Conservation (phyloP, 2,329 filamentous ascomycete species). For the Hypoxylon sp. region DNA sequence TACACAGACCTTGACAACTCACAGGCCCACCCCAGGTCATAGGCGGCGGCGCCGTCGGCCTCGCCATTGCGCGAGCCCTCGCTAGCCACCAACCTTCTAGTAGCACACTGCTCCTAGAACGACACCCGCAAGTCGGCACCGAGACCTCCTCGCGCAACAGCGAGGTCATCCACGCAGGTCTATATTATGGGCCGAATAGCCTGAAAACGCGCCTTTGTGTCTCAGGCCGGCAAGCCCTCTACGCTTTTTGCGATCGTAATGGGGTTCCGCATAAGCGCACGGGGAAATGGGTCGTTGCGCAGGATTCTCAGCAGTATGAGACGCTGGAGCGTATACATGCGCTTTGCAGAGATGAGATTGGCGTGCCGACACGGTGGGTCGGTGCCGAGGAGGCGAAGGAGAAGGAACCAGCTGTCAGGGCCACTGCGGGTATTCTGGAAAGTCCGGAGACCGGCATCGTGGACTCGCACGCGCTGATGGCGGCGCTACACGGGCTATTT, state of each 20-base stretch:
- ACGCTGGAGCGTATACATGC: slow-evolving; percentile 67
- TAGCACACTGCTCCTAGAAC: slow-evolving; percentile 83
- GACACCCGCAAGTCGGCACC: slow-evolving; percentile 79
- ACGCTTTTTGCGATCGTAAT: slow-evolving; percentile 78
- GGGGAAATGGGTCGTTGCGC: slow-evolving; percentile 96
- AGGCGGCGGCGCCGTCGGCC: slow-evolving; percentile 77
- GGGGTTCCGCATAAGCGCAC: slow-evolving; percentile 78
- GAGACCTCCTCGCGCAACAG: slow-evolving; percentile 93
- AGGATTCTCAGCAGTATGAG: slow-evolving; percentile 77
- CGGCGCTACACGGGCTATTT: slow-evolving; percentile 80
- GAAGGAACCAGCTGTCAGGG: slow-evolving; percentile 81
- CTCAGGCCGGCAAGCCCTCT: slow-evolving; percentile 80
- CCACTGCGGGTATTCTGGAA: slow-evolving; percentile 81
- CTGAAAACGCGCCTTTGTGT: slow-evolving; percentile 90
- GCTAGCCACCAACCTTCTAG: slow-evolving; percentile 67
- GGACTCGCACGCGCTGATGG: slow-evolving; percentile 88
- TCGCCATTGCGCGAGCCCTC: slow-evolving; percentile 82
- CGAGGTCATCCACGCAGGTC: slow-evolving; percentile 95
- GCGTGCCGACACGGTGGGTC: slow-evolving; percentile 81
- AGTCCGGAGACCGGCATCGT: slow-evolving; percentile 90
- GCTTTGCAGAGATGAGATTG: slow-evolving; percentile 57
- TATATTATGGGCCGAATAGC: slow-evolving; percentile 84
- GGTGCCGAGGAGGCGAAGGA: slow-evolving; percentile 69
- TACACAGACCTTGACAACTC: slow-evolving; percentile 15
- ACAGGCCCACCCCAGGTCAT: slow-evolving; percentile 59